Percentiles rank a stretch among this genome's conserved stretches.
phyloP scores from a whole-genome alignment of 768 basidiomycete species.

The Serpula lacrymans region DNA sequence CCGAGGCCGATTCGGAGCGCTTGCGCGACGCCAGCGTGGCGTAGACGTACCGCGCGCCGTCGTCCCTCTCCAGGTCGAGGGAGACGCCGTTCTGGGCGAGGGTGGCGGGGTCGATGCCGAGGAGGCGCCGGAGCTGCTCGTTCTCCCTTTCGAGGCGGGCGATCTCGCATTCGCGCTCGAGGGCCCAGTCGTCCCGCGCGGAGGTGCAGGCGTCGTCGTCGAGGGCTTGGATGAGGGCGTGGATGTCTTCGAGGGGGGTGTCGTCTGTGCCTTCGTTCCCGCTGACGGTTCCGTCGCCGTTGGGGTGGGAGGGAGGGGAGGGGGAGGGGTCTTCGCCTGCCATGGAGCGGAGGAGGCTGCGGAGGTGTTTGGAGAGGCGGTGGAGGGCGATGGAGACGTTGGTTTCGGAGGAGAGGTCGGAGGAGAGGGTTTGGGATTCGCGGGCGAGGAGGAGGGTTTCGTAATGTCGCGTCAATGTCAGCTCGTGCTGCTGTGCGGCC shows the following conservation, averaged over 20 bases:
- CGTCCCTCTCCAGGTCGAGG: conserved; percentile 45
- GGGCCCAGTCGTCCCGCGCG: conserved; percentile 73
- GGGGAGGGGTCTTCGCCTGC: conserved; percentile 51
- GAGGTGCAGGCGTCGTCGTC: conserved; percentile 36
- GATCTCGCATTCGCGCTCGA: conserved; percentile 88
- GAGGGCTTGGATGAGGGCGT: conserved; percentile 41
- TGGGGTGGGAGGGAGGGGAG: conserved; percentile 31
- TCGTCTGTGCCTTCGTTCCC: conserved; percentile 25
- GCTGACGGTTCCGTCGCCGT: conserved; percentile 30
- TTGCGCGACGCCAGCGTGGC: conserved; percentile 18
- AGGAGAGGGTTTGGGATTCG: conserved; percentile 52
- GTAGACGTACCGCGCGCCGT: conserved; percentile 36
- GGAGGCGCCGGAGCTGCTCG: conserved; percentile 62
- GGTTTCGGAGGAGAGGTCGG: conserved; percentile 55
- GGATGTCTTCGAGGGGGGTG: conserved; percentile 39
- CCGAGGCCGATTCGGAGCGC: conserved; percentile 25
- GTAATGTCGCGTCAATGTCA: conserved; percentile 85
- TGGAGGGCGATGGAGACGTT: conserved; percentile 65
- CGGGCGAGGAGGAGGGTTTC: conserved; percentile 72
- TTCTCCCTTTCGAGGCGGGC: conserved; percentile 81
- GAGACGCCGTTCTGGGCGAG: conserved; percentile 51
- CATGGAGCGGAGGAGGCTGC: conserved; percentile 68
- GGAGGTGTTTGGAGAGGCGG: conserved; percentile 66
- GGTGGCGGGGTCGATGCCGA: conserved; percentile 67
- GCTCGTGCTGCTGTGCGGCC: conserved; percentile 89